phyloP scores from a whole-genome alignment of 345 rosid species.

The Citrus mangshanensis region DNA sequence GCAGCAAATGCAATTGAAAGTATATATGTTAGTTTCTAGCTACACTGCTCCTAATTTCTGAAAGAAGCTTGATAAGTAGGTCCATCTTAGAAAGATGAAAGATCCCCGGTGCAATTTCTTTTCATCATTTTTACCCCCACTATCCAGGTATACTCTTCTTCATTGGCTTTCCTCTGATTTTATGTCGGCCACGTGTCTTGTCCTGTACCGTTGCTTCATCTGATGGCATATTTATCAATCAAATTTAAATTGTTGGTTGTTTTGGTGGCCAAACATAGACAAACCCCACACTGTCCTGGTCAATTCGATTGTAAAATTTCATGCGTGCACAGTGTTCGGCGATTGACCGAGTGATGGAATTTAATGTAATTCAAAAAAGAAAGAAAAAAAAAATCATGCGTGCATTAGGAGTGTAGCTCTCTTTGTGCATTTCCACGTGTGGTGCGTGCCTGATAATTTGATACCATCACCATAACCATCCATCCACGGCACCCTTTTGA shows the following conservation, averaged over 20 bases:
- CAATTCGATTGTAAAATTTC: neutral
- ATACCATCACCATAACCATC: neutral
- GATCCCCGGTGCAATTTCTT: constrained; percentile 24
- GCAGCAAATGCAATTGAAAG: constrained; percentile 22
- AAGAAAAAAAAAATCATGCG: neutral
- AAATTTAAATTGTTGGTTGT: constrained; percentile 36
- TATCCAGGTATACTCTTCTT: constrained; percentile 34
- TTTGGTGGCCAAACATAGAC: constrained; percentile 42
- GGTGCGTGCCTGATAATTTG: neutral
- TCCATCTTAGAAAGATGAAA: constrained; percentile 19
- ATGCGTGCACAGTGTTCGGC: neutral
- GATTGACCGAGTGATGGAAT: too few species aligned
- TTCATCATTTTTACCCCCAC: constrained; percentile 50
- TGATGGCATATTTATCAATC: constrained; percentile 28
- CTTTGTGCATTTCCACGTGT: constrained; percentile 12
- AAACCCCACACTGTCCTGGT: neutral
- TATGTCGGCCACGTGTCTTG: constrained; percentile 60
- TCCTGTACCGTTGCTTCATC: constrained; percentile 28
- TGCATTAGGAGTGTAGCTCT: neutral
- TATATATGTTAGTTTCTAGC: neutral
- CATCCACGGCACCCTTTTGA: neutral
- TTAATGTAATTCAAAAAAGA: too few species aligned
- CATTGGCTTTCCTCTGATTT: constrained; percentile 22
- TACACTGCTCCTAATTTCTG: neutral
- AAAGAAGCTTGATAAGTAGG: constrained; percentile 15